Conservation (phyloP, 805 yeast species). For the Clavispora fructus region DNA sequence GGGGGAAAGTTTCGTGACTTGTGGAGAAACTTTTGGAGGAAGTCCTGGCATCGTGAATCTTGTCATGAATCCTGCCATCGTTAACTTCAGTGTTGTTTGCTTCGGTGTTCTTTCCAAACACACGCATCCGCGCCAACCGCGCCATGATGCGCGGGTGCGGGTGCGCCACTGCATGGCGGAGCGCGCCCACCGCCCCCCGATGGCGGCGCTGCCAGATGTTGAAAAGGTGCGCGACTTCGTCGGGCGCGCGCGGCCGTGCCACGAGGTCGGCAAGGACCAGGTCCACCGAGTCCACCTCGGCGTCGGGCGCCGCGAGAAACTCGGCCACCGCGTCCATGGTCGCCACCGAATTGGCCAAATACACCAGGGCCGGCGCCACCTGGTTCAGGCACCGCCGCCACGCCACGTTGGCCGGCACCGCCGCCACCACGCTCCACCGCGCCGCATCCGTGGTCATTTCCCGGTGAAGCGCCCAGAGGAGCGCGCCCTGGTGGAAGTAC, state of each 20-base stretch:
- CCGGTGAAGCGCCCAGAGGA: conserved; percentile 26
- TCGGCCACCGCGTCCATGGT: conserved; percentile 10
- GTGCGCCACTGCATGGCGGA: conserved; percentile 26
- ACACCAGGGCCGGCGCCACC: conserved; percentile 15
- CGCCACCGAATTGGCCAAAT: conserved; percentile 21
- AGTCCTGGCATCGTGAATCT: too few species aligned
- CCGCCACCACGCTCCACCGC: conserved; percentile 20
- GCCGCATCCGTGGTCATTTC: conserved; percentile 18
- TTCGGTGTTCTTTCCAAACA: neutral
- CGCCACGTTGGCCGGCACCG: conserved; percentile 14
- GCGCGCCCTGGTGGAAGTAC: conserved; percentile 24
- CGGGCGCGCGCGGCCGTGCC: conserved; percentile 4
- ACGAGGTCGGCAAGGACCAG: neutral
- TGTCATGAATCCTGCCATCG: too few species aligned
- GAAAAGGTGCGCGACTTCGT: conserved; percentile 24
- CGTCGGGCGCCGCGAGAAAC: conserved; percentile 8
- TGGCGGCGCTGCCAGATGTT: conserved; percentile 29
- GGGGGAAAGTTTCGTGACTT: too few species aligned
- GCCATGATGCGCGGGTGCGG: conserved; percentile 23
- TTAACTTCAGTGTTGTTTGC: too few species aligned
- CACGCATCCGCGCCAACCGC: conserved; percentile 1
- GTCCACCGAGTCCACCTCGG: conserved; percentile 4
- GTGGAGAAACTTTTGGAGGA: too few species aligned
- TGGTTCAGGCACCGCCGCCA: conserved; percentile 21
- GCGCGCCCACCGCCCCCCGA: conserved; percentile 19